phyloP scores from a whole-genome alignment of 2,329 filamentous ascomycete species.

The Colletotrichum karsti region DNA sequence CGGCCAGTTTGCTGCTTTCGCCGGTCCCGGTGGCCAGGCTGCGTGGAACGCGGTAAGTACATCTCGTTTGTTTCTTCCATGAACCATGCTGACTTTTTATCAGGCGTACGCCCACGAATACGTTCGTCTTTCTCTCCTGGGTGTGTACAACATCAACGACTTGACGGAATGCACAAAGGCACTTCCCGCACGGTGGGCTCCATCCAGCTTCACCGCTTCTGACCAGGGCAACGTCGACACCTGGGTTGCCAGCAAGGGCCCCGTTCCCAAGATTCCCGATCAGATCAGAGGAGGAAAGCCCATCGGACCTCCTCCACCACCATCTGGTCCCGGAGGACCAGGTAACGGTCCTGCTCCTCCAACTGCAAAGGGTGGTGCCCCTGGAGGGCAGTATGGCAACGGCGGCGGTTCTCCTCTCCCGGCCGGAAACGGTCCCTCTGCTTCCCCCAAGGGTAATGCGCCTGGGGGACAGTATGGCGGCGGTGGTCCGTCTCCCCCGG shows the following conservation, averaged over 20 bases:
- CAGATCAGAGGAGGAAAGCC: not conserved
- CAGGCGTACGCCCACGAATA: slow-evolving; percentile 60
- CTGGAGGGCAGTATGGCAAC: not conserved
- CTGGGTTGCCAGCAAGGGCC: slow-evolving; percentile 11
- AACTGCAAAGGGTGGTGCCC: not conserved
- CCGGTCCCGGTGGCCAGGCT: slow-evolving; percentile 39
- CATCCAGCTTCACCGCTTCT: not conserved
- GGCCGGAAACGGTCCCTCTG: not conserved
- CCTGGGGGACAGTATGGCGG: too few relatives aligned
- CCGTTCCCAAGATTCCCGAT: not conserved
- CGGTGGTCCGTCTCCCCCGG: too few relatives aligned
- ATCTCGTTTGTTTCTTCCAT: not conserved
- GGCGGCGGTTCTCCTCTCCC: too few relatives aligned
- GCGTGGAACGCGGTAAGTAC: slow-evolving; percentile 50
- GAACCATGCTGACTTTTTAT: not conserved
- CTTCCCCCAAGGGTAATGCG: not conserved
- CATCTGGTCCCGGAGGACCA: not conserved
- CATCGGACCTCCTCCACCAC: not conserved
- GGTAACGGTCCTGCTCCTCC: not conserved
- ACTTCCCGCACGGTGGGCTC: slow-evolving; percentile 43
- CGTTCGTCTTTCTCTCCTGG: slow-evolving; percentile 60
- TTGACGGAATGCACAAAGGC: slow-evolving; percentile 63
- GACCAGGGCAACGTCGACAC: slow-evolving; percentile 22
- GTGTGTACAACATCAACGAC: slow-evolving; percentile 63
- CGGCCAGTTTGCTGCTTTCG: slow-evolving; percentile 47